Conservation (phyloP, 2,329 filamentous ascomycete species). For the Monilinia fructigena region DNA sequence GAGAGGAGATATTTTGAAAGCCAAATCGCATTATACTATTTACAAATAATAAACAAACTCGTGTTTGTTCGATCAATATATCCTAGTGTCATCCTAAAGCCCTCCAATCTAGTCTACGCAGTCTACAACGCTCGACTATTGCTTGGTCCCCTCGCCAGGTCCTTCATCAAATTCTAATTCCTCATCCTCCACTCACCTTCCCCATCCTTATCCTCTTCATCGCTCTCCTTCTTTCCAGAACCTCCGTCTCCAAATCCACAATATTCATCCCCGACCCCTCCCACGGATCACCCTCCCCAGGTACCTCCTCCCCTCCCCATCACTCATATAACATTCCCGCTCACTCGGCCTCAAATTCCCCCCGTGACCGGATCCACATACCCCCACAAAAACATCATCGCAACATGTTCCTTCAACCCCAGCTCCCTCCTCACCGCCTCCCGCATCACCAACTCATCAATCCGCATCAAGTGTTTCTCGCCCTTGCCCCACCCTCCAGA, state of each 20-base stretch:
- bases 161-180: not conserved
- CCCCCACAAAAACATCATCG: constrained; percentile 62
- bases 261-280: constrained; percentile 20
- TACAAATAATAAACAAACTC: not conserved
- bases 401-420: constrained; percentile 52
- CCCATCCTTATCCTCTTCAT: not conserved
- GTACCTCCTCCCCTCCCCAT: constrained; percentile 43
- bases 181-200: not conserved
- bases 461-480: constrained; percentile 49
- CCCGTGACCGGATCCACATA: constrained; percentile 55
- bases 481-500: constrained; percentile 56
- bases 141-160: not conserved
- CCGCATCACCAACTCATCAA: constrained; percentile 57
- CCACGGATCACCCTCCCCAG: not conserved
- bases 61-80: not conserved
- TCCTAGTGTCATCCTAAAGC: not conserved
- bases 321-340: constrained; percentile 53
- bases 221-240: not conserved
- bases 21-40: not conserved
- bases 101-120: not conserved
- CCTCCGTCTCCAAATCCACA: not conserved
- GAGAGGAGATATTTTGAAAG: not conserved
- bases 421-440: constrained; percentile 56
- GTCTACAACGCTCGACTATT: not conserved
- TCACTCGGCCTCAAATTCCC: constrained; percentile 50